Evolutionary conservation across 345 rosid species (phyloP), one percentile per base, ranked within the genome.

Genomic region (Melaleuca alternifolia): DNA sequence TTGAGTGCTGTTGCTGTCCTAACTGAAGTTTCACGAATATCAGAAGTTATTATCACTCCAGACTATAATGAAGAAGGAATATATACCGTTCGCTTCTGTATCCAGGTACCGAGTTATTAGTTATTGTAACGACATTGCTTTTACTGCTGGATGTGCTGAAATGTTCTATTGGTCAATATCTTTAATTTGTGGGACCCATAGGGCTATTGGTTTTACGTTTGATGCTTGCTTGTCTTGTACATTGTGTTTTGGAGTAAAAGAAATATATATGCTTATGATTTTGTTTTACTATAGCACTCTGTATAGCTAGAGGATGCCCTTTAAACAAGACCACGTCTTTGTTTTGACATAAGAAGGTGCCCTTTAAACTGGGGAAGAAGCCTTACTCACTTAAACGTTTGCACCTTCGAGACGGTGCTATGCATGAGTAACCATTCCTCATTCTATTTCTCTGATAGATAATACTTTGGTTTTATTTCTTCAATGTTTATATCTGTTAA

Each of bases 11-110:
- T 98, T 87, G 99, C 99, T 86, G 99, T 98, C 88, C 85, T 96
- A 85, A 93, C 99, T 30, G 99, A 98, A 91, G 99, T 92, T 86
- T 95, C 98, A 83, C 96, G 87, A 71, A 96, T 98, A 93, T 93
- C 99, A 71, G 97, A 98, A 89, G 99, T 98, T 86, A 96, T 98
- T 88, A 98, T 98, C 82, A 96, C 99, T 86, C 98, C 98, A 82
- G 98, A 96, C 65, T 98, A 95, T 90, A 98, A 96, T 23, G 99
- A 95, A 90, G 99, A 98, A 92, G 99, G 99, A 90, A 94, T 98
- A 89, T 98, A 98, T 92, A 98, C 99, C 50, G 98, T 96, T 87
- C 98, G 99, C 87, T 98, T 98, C 88, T 98, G 99, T 90, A 96
- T 98, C 89, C 99, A 98, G 99, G 99, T 98, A 92, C 87, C 28